Base-by-base conservation (phyloP, 805 yeast genomes). In the Candida khao-thaluensis region DNA sequence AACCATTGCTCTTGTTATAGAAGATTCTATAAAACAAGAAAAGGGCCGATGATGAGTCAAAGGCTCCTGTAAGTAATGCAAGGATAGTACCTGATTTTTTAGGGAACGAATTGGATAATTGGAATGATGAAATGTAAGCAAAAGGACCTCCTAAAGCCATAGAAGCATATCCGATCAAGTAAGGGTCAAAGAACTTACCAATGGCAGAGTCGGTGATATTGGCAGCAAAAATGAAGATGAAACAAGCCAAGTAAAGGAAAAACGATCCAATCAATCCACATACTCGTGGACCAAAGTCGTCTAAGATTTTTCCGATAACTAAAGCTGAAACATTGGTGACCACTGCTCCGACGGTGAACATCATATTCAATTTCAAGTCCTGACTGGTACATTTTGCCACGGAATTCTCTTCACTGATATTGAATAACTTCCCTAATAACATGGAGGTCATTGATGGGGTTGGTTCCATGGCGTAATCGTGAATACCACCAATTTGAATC, bases 131-230 rank as follows among this genome's bases (percentile, higher is more conserved):
- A 47, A 76, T 76, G 54, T 59, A 76, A 1, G 76, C 67, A 56
- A 76, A 76, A 12, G 81, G 81, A 3, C 82, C 81, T 23, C 81
- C 82, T 40, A 76, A 62, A 1, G 81, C 78, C 75, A 76, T 64
- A 6, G 62, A 59, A 1, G 72, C 68, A 48, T 74, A 76, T 7
- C 81, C 82, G 31, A 70, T 38, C 30, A 76, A 47, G 53, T 74
- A 76, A 2, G 81, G 81, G 50, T 76, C 82, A 32, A 75, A 57
- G 9, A 50, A 25, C 3, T 35, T 9, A 43, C 37, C 20, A 33
- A 47, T 16, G 14, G 59, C 32, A 5, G 48, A 41, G 28, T 40
- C 31, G 12, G 44, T 45, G 17, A 56, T 51, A 4, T 36, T 23
- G 35, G 63, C 56, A 18, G 77, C 64, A 48, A 58, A 55, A 30